Base-by-base conservation (phyloP, 371 early-diverging fungal species). In the Batkoa obscura region DNA sequence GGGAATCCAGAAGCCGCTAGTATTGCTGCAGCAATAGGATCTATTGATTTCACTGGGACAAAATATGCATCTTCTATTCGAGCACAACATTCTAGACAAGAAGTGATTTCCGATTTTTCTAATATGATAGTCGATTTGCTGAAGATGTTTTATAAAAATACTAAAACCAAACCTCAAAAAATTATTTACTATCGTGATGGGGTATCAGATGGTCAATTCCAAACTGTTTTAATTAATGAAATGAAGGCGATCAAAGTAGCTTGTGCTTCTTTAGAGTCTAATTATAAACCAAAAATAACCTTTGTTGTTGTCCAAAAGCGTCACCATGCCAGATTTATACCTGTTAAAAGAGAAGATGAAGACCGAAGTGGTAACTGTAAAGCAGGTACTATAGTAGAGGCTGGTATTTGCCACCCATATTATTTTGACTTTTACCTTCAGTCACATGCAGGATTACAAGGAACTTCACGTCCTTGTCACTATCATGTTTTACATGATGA, bases 271-370 rank as follows among this genome's bases (percentile, higher is more conserved):
- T 50, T 96, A 1, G 83, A 86, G 8, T 60, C 66, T 30, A 61
- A 59, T 13, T 94, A 96, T 68, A 62, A 65, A 3, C 67, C 67
- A 2, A 73, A 76, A 33, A 68, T 99, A 52, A 95, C 92, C 1
- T 97, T 86, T 63, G 72, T 97, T 23, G 79, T 92, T 0, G 94
- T 91, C 4, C 94, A 96, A 64, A 97, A 98, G 69, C 80, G 97
- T 32, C 98, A 99, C 66, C 91, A 93, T 60, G 83, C 92, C 23
- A 72, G 94, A 10, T 94, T 98, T 72, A 88, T 90, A 78, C 85
- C 88, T 0, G 75, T 80, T 17, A 69, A 75, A 8, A 66, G 64
- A 37, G 72, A 76, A 42, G 78, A 81, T 41, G 68, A 69, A 23
- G 79, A 76, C 58, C 56, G 68, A 38, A 66, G 69, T 6, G 87